Evolutionary conservation across 1,139 yeast genomes (phyloP), one percentile per base, ranked within the genome.

Genomic region (Yamadazyma epiphylla): DNA sequence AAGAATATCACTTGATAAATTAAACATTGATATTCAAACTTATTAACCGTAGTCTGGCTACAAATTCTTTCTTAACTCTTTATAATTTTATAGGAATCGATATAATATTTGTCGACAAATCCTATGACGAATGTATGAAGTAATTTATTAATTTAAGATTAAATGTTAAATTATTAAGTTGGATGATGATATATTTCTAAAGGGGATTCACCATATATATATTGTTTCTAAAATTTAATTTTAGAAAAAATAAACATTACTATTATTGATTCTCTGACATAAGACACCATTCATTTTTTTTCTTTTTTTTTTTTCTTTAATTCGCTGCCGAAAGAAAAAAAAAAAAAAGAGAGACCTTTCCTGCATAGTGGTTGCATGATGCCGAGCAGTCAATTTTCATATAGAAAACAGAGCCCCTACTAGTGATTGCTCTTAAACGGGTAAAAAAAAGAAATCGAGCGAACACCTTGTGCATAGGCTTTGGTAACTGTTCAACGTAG

Each of bases 1-100:
- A 21, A 41, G 22, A 5, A 27, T 29, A n/a, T 41, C 44, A 30
- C 42, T 37, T 15, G 41, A 31, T 30, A 38, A 30, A 36, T 41
- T 39, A 33, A 41, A 41, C 45, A 42, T 35, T 20, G 29, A 27
- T 16, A 27, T 27, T 11, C 10, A 24, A 24, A 15, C 5, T 21
- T 6, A 9, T 21, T 8, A n/a, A n/a, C 6, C 6, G 13, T 21
- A 21, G 24, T 5, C 10, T 21, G 24, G 24, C 13, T 10, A 8
- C 24, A 10, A 11, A 11, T 21, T n/a, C n/a, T n/a, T n/a, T n/a
- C n/a, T n/a, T n/a, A n/a, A n/a, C n/a, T n/a, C n/a, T n/a, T n/a
- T n/a, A n/a, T n/a, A n/a, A n/a, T n/a, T n/a, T n/a, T n/a, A n/a
- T n/a, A n/a, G n/a, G n/a, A n/a, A n/a, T n/a, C n/a, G n/a, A n/a